Evolutionary conservation across 2,329 filamentous ascomycete species (phyloP), one percentile per base, ranked within the genome.

Genomic region (Basipetospora chlamydospora): DNA sequence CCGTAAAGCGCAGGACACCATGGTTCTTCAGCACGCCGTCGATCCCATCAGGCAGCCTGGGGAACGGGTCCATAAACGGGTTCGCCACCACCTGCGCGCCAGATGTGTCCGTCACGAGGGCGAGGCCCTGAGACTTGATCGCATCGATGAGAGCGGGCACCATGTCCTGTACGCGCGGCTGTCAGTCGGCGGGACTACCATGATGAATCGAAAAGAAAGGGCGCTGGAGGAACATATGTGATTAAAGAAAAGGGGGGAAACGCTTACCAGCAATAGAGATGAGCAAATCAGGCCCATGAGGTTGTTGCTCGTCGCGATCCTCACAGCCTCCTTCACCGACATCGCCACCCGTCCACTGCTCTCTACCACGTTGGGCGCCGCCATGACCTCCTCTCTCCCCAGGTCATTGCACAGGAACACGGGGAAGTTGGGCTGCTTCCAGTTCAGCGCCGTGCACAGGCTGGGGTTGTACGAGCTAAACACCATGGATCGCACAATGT

Each of bases 381-480:
- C 47, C 40, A 58, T 57, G 16, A 57, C 52, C 20, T 66, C 67
- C 41, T 77, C 71, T 6, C 70, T 66, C 16, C 85, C 85, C 18
- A 96, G 72, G 41, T 95, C 86, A 55, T 96, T 96, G 61, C 87
- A 95, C 32, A 96, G 67, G 47, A 98, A 82, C 0, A 96, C 84
- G 0, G 90, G 90, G 54, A 94, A 98, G 53, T 96, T 98, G 3
- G 90, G 90, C 56, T 98, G 90, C 57, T 98, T 98, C 90, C 90
- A 98, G 58, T 98, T 98, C 48, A 98, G 61, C 5, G 88, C 87
- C 12, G 84, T 92, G 59, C 90, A 98, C 15, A 96, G 73, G 44
- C 79, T 80, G 10, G 83, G 68, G 52, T 93, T 95, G 57, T 88
- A 94, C 16, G 85, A 93, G 48, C 84, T 92, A 55, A 98, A 95